phyloP scores from a whole-genome alignment of 164 flowering plant species.

The Warburgia ugandensis region DNA sequence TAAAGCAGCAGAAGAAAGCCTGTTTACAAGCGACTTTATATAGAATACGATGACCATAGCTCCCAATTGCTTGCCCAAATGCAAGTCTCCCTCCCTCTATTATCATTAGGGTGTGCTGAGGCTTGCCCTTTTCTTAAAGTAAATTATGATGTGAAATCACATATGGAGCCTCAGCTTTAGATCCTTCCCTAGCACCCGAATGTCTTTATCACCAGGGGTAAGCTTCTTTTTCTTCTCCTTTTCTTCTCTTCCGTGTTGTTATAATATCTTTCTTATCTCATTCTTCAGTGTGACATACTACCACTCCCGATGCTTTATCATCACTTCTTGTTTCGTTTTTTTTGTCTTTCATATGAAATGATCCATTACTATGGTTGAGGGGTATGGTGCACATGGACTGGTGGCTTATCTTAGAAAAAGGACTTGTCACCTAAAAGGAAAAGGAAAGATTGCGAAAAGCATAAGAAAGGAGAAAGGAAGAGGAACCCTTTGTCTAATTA shows the following conservation, averaged over 20 bases:
- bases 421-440: conserved; percentile 27
- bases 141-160: conserved; percentile 5
- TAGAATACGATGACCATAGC: conserved; percentile 6
- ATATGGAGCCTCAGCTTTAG: conserved; percentile 7
- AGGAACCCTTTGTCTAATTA: conserved; percentile 6
- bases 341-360: conserved; percentile 44
- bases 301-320: conserved; percentile 13
- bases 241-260: background rate
- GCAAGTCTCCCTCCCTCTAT: conserved; percentile 5
- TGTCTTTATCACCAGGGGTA: conserved; percentile 9
- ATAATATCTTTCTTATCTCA: conserved; percentile 16
- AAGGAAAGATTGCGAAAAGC: conserved; percentile 17
- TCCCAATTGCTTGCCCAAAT: conserved; percentile 3
- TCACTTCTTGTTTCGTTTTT: conserved; percentile 17
- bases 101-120: conserved; percentile 12
- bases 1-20: conserved; percentile 8
- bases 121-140: conserved; percentile 4
- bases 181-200: conserved; percentile 6
- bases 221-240: background rate
- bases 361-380: conserved; percentile 30
- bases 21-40: background rate
- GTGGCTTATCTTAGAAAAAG: conserved; percentile 21
- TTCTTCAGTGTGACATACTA: conserved; percentile 13
- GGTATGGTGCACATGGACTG: conserved; percentile 51
- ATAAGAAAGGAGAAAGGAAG: conserved; percentile 11